Base-by-base conservation (phyloP, 1,139 yeast species). In the Candida anutae region DNA sequence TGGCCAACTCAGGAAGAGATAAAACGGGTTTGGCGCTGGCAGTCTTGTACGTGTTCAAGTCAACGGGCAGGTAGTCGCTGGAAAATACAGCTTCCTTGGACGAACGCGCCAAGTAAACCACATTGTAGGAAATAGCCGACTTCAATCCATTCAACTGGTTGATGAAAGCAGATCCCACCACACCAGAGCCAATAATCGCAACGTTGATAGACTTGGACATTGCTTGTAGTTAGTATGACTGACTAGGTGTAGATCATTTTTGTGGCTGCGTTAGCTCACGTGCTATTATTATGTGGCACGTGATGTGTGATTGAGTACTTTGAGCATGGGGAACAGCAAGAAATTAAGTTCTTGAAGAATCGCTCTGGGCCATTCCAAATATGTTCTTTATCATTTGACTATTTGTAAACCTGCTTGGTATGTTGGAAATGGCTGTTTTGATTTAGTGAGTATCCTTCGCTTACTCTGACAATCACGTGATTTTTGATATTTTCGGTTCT, bases 181-280 rank as follows among this genome's bases (percentile, higher is more conserved):
- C 90, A 43, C 97, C 97, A 28, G 95, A 78, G 33, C 95, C 95
- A 40, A 84, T 77, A 40, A 84, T 73, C 29, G 94, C 94, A 36
- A 84, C 62, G 50, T 83, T 80, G 27, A 82, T 84, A 32, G 82
- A 63, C 50, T 68, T 74, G 39, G 49, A 48, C 76, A 72, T 70
- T 23, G 19, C 30, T 17, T 8, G 19, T 17, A 10, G 10, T 17
- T 17, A n/a, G n/a, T n/a, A n/a, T n/a, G n/a, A n/a, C n/a, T n/a
- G n/a, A n/a, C n/a, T n/a, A n/a, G n/a, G n/a, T n/a, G n/a, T n/a
- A n/a, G n/a, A n/a, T n/a, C n/a, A n/a, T n/a, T 8, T 8, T 17
- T 17, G 20, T 8, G 8, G 10, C 8, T 8, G 8, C 10, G 20
- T 17, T 17, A 10, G 10, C 9, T 8, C 20, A 8, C 20, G 20